Conservation (phyloP, 495 filamentous ascomycete species). For the Glarea lozoyensis region DNA sequence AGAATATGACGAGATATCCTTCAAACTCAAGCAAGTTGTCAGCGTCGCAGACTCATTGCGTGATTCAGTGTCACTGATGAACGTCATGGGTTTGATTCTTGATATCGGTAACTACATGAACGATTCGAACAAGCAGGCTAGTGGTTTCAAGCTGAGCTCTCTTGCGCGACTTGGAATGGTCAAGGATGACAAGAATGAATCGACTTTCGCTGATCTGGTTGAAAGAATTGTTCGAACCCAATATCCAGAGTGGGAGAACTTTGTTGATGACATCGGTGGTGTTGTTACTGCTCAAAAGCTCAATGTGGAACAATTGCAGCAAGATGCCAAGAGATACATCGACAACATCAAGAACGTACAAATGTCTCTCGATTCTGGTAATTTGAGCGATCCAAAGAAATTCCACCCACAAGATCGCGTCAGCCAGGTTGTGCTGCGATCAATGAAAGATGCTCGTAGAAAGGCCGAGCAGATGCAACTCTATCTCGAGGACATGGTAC, state of each 20-base stretch:
- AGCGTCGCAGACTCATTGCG: constrained; percentile 79
- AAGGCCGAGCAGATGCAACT: constrained; percentile 96
- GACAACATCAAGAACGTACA: constrained; percentile 93
- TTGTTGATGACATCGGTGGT: constrained; percentile 74
- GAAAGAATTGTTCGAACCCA: constrained; percentile 94
- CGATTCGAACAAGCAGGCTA: constrained; percentile 95
- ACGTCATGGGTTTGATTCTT: constrained; percentile 88
- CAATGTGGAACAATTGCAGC: constrained; percentile 84
- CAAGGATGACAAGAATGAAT: constrained; percentile 98
- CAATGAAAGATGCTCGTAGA: constrained; percentile 91
- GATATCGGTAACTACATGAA: constrained; percentile 99
- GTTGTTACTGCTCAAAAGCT: constrained; percentile 83
- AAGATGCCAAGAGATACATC: constrained; percentile 89
- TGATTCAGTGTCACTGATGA: constrained; percentile 87
- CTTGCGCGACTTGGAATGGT: constrained; percentile 94
- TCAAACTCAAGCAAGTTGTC: constrained; percentile 74
- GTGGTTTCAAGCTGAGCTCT: constrained; percentile 94
- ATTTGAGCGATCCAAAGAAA: constrained; percentile 91
- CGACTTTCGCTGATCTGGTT: constrained; percentile 91
- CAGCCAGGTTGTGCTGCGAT: constrained; percentile 79
- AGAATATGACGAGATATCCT: constrained; percentile 86
- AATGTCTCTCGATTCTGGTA: constrained; percentile 81
- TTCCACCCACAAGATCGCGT: constrained; percentile 98
- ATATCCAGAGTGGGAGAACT: constrained; percentile 91
- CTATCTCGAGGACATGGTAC: constrained; percentile 86